Evolutionary conservation across 331 rosid species (phyloP), one percentile per base, ranked within the genome.

Genomic region (Dryas integrifolia): DNA sequence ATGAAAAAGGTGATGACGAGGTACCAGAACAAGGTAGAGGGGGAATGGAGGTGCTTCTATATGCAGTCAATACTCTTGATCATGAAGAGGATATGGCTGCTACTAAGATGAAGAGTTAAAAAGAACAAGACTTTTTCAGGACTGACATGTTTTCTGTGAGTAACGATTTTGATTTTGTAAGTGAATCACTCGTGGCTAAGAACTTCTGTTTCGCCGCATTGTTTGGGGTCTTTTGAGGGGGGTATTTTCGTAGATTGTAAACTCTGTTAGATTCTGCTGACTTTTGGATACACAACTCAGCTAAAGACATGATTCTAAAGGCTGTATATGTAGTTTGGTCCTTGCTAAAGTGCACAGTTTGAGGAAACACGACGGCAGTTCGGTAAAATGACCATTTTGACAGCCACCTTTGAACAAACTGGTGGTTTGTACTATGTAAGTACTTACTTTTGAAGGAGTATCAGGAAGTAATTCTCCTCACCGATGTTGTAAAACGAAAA

Each of bases 41-140:
- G 58, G 98, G 96, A 76, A 86, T 94, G 97, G 98, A 91, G 77
- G 87, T 89, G 95, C 98, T 93, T 78, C 77, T 93, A 80, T 80
- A 82, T 69, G 91, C 88, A 18, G 88, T 85, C 58, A 72, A 79
- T 52, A 82, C 86, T 64, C 65, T 83, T 35, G 86, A 84, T 70
- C 75, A 72, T 35, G 89, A 86, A 72, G 89, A 90, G 79, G 68
- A 78, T 30, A 64, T 83, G 57, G 86, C 84, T 58, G 74, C 82
- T 48, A 65, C 66, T 73, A 72, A 76, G 81, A 64, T 74, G 63
- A 53, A 65, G 85, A 80, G 70, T 81, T 69, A 72, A 57, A 68
- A 21, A 69, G 70, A 47, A 57, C 71, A 38, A 72, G 80, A 73
- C 13, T 13, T 44, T 70, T 65, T n/a, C 7, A 53, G 64, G 65